Evolutionary conservation across 1,284 basidiomycete species (phyloP).

Genomic region (Hortiboletus rubellus): DNA sequence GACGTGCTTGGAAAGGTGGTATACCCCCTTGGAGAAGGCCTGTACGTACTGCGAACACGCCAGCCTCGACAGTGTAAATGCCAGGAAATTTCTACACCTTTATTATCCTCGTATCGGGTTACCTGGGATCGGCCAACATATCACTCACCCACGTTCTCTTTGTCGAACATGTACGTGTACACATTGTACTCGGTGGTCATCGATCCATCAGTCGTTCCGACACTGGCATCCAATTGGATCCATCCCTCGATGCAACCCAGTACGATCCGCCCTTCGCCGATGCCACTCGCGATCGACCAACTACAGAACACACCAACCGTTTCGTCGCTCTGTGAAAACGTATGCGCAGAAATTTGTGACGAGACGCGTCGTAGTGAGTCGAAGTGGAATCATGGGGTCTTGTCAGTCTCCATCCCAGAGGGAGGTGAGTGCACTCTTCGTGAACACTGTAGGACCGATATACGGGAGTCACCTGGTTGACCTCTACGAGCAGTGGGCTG

Average conservation of each 20-base stretch:
- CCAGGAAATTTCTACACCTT: constrained; percentile 32
- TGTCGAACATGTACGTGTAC: constrained; percentile 39
- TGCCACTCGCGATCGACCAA: constrained; percentile 41
- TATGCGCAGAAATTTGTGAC: constrained; percentile 42
- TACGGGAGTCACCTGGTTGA: no score
- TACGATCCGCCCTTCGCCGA: constrained; percentile 22
- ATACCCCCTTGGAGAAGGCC: constrained; percentile 25
- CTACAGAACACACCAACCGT: constrained; percentile 38
- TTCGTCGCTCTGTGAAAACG: constrained; percentile 42
- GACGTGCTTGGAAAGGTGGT: constrained; percentile 44
- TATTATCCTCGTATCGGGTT: constrained; percentile 20
- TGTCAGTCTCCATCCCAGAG: constrained; percentile 34
- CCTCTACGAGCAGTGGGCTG: not conserved
- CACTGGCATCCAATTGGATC: constrained; percentile 39
- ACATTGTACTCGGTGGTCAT: constrained; percentile 44
- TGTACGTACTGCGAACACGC: no score
- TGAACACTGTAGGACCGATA: constrained; percentile 16
- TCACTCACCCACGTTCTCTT: constrained; percentile 31
- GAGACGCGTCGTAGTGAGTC: constrained; percentile 41
- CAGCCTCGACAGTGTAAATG: no score
- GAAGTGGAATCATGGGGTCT: constrained; percentile 30
- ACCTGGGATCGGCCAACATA: not conserved
- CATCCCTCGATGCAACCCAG: constrained; percentile 36
- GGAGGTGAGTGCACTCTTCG: constrained; percentile 35
- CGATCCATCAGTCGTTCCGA: constrained; percentile 35